Evolutionary conservation across 805 yeast species (phyloP).

Genomic region (Wickerhamomyces queroliae): DNA sequence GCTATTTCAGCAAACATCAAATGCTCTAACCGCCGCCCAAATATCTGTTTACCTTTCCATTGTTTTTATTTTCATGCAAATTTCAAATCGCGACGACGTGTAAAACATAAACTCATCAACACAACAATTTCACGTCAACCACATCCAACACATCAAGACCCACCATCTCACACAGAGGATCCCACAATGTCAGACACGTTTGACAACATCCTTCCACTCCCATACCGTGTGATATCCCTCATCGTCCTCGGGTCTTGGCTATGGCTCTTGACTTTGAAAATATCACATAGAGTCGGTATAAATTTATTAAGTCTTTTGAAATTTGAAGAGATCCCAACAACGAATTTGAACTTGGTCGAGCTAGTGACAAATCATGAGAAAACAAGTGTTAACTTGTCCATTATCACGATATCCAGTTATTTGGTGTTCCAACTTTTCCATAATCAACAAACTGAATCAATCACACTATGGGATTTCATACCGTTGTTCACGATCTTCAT

Average conservation of each 20-base stretch:
- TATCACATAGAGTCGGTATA: conserved; percentile 32
- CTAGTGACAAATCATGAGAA: conserved; percentile 16
- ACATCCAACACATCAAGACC: too few species aligned
- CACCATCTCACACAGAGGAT: too few species aligned
- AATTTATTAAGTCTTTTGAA: conserved; percentile 41
- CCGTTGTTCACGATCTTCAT: conserved; percentile 33
- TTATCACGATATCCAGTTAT: conserved; percentile 23
- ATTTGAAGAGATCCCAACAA: conserved; percentile 25
- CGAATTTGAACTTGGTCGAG: conserved; percentile 18
- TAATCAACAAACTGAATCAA: conserved; percentile 18
- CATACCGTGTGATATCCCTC: conserved; percentile 44
- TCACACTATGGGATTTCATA: conserved; percentile 25
- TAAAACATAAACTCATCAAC: too few species aligned
- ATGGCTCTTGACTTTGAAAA: conserved; percentile 43
- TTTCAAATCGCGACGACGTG: too few species aligned
- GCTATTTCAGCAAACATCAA: too few species aligned
- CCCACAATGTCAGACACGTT: background rate
- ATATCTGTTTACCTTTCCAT: too few species aligned
- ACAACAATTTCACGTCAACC: too few species aligned
- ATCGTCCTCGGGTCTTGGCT: conserved; percentile 44
- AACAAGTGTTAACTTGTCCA: conserved; percentile 16
- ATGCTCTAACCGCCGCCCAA: too few species aligned
- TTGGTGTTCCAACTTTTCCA: conserved; percentile 21
- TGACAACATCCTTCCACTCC: conserved; percentile 34
- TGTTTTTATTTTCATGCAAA: too few species aligned